Evolutionary conservation across 2,329 filamentous ascomycete genomes (phyloP), one percentile per base, ranked within the genome.

Genomic region (Penicillium concentricum): DNA sequence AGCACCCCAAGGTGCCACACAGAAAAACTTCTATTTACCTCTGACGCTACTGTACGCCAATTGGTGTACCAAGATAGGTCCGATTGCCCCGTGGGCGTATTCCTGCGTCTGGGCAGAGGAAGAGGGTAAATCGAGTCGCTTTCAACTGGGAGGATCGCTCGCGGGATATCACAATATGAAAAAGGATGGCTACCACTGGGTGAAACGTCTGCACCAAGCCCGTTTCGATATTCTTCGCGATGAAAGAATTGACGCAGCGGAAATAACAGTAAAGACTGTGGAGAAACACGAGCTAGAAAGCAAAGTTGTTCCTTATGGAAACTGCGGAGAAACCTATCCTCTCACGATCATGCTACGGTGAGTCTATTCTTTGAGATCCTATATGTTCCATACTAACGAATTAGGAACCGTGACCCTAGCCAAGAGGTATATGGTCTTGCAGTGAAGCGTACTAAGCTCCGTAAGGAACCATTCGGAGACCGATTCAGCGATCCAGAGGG

Each of bases 291-390:
- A n/a, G n/a, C n/a, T n/a, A n/a, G n/a, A n/a, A n/a, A n/a, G n/a
- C n/a, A n/a, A n/a, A n/a, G n/a, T 3, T 30, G n/a, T 30, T 30
- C 5, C 16, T 8, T 44, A 8, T 30, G 42, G 42, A 44, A 44
- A 44, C 24, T 44, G 42, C 6, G 42, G 16, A 18, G 42, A 44
- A 30, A 44, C 42, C 8, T 44, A 44, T 30, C 42, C 42, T 30
- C 42, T 44, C 9, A 16, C 7, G n/a, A 12, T 13, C 8, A 0
- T 44, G 13, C 24, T 44, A 30, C 42, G 24, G 42, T 44, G 24
- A 44, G 42, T 30, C 24, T n/a, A 44, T 44, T 10, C 24, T 30
- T 18, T 44, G 42, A 30, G n/a, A 13, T 30, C 42, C 42, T 8
- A 8, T 30, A 30, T 4, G 6, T 30, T 18, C 12, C 12, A 20